Base-by-base conservation (phyloP, 306 rosid species). In the Neltuma alba region DNA sequence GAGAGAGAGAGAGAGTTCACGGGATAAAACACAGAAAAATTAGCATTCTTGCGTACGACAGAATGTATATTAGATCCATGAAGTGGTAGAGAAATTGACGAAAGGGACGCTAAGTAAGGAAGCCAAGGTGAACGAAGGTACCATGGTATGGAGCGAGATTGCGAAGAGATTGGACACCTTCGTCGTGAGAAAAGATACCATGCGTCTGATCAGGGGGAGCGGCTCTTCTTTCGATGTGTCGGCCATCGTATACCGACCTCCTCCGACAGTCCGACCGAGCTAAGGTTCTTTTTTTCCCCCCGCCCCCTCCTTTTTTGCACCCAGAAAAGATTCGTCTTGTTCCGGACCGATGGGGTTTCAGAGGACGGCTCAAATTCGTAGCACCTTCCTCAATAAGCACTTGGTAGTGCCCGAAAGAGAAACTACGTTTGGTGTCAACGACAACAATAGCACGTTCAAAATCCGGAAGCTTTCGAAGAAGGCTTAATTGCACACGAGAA, bases 201-300 rank as follows among this genome's bases (percentile, higher is more conserved):
- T 60, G 40, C 97, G 95, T 85, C 88, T 94, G 89, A 91, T 87
- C 61, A 89, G 89, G 81, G 85, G 93, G 68, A 92, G 74, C 48
- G 90, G 88, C 80, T 91, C 93, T 67, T 85, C 93, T 74, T 87
- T 92, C 11, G 97, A 88, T 78, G 96, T 80, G 72, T 86, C 94
- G 33, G 85, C 88, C 94, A 88, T 87, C 78, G 72, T 9, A 66
- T 77, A 79, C 67, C 82, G 68, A 81, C 67, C 77, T 71, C 76
- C 76, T 23, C 78, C 77, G 15, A 64, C 84, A 60, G 66, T 60
- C 37, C n/a, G 38, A 30, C 83, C 10, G 57, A 54, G 6, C 33
- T 1, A 55, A 18, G 36, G 65, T 48, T 55, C n/a, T n/a, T n/a
- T n/a, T n/a, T n/a, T n/a, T n/a, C n/a, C n/a, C n/a, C n/a, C n/a